Conservation (phyloP, 805 yeast species). For the Metahyphopichia silvanorum region DNA sequence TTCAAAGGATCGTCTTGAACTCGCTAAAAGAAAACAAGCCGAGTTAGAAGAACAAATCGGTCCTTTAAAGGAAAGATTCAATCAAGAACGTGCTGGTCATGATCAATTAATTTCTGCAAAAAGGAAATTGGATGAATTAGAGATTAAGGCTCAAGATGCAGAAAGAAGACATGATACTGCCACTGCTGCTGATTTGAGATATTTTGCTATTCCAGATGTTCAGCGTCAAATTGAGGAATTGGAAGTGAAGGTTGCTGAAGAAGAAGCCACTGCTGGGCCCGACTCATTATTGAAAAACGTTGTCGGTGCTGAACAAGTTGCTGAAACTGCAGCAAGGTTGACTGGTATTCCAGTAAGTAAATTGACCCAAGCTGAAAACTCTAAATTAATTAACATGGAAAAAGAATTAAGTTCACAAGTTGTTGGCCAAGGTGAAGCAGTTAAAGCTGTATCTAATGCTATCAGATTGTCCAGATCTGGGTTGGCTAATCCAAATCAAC, state of each 20-base stretch:
- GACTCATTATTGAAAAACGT: slow-evolving; percentile 79
- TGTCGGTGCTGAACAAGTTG: slow-evolving; percentile 86
- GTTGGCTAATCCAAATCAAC: slow-evolving; percentile 92
- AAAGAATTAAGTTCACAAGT: slow-evolving; percentile 74
- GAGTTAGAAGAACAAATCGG: slow-evolving; percentile 78
- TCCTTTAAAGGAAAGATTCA: slow-evolving; percentile 82
- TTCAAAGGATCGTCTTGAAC: slow-evolving; percentile 80
- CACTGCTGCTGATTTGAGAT: slow-evolving; percentile 92
- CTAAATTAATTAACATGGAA: slow-evolving; percentile 94
- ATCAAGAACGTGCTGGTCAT: slow-evolving; percentile 85
- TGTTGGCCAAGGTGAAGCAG: slow-evolving; percentile 95
- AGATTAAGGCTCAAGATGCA: slow-evolving; percentile 90
- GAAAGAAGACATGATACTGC: slow-evolving; percentile 95
- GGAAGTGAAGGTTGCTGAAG: slow-evolving; percentile 76
- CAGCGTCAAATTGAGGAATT: slow-evolving; percentile 69
- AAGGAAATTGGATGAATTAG: slow-evolving; percentile 88
- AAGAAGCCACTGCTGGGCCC: slow-evolving; percentile 57
- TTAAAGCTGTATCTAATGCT: slow-evolving; percentile 93
- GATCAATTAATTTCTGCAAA: slow-evolving; percentile 87
- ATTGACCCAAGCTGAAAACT: slow-evolving; percentile 91
- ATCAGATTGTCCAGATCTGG: slow-evolving; percentile 93
- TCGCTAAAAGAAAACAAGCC: slow-evolving; percentile 77
- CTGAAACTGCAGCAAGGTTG: slow-evolving; percentile 95
- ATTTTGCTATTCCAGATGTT: slow-evolving; percentile 95
- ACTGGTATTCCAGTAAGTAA: slow-evolving; percentile 97